phyloP scores from a whole-genome alignment of 306 rosid genomes.

The Gillenia trifoliata region DNA sequence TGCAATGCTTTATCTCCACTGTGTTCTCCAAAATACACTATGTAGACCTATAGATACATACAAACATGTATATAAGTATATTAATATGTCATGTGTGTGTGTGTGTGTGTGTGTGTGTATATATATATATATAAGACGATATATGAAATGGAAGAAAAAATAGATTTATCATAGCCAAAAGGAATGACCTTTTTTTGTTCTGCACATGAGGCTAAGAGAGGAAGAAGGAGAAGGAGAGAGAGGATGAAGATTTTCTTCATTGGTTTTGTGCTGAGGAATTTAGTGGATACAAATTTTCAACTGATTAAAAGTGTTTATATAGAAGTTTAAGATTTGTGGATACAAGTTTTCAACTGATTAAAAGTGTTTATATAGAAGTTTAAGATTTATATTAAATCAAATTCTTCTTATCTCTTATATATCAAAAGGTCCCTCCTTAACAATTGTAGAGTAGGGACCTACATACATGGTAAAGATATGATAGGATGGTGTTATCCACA shows the following conservation, averaged over 20 bases:
- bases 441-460: slow-evolving; percentile 1
- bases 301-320: neutral
- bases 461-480: neutral
- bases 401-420: neutral
- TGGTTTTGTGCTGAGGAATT: neutral
- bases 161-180: neutral
- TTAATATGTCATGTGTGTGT: no score
- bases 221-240: slow-evolving; percentile 18
- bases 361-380: neutral
- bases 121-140: neutral
- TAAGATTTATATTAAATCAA: neutral
- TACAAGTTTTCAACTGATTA: neutral
- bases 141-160: neutral
- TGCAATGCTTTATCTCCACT: slow-evolving; percentile 36
- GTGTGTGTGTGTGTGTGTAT: no score
- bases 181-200: slow-evolving; percentile 17
- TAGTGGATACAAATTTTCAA: neutral
- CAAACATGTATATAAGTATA: neutral
- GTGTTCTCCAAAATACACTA: slow-evolving; percentile 56
- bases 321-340: neutral
- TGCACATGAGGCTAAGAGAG: slow-evolving; percentile 25
- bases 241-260: slow-evolving; percentile 12
- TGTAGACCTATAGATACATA: slow-evolving; percentile 30
- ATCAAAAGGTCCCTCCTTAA: slow-evolving; percentile 8
- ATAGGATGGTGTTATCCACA: no score